A percentile compares a stretch with the other conserved stretches of the same genome.
These are phyloP conservation scores for Annulohypoxylon moriforme DNA, from an alignment of 495 filamentous ascomycete genomes.

Conservation along the genomic window DNA sequence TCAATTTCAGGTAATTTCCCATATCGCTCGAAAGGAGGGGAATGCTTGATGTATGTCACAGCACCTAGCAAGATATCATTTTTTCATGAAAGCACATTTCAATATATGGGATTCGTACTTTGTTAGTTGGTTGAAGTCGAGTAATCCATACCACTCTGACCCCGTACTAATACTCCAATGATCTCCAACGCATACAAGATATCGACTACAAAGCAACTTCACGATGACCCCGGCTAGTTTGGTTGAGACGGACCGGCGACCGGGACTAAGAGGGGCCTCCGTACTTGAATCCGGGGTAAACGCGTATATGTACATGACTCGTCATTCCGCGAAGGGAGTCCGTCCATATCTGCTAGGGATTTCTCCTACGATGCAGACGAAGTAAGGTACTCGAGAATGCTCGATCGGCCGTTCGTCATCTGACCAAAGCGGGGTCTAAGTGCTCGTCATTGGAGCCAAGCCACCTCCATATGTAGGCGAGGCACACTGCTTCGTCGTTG, in stretches of 20 bases:
- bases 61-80: not conserved
- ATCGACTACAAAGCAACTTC: slow-evolving; percentile 27
- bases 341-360: slow-evolving; percentile 8
- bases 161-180: slow-evolving; percentile 8
- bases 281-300: slow-evolving; percentile 34
- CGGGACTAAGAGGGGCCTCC: slow-evolving; percentile 16
- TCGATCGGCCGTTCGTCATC: slow-evolving; percentile 44
- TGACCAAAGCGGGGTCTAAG: slow-evolving; percentile 47
- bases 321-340: slow-evolving; percentile 19
- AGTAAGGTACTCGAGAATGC: slow-evolving; percentile 18
- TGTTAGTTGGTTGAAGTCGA: not conserved
- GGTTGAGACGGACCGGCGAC: slow-evolving; percentile 23
- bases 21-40: slow-evolving; percentile 1
- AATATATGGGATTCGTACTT: slow-evolving; percentile 4
- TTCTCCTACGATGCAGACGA: slow-evolving; percentile 6
- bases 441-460: slow-evolving; percentile 43
- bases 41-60: not conserved
- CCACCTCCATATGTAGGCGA: slow-evolving; percentile 28
- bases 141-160: slow-evolving; percentile 9
- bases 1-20: slow-evolving; percentile 11
- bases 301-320: slow-evolving; percentile 32
- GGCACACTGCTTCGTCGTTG: slow-evolving; percentile 31
- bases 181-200: slow-evolving; percentile 31
- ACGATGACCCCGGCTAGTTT: slow-evolving; percentile 23
- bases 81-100: not conserved